Conservation (phyloP, 257 asterid genomes). For the Thymus mandschuricus region DNA sequence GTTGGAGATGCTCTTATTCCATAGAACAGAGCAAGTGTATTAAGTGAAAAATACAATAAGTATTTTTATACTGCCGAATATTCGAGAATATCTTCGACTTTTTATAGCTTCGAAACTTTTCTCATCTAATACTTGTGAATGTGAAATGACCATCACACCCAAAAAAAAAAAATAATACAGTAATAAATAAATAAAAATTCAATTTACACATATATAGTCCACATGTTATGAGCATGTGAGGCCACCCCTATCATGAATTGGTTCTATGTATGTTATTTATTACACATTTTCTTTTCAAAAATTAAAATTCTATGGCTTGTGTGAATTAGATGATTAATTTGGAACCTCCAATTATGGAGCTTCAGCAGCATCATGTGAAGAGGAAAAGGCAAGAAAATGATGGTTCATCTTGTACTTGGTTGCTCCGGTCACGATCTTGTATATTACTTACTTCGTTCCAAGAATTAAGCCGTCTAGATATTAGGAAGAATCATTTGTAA, state of each 20-base stretch:
- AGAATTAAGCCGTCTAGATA: no score
- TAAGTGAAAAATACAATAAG: no score
- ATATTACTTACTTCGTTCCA: no score
- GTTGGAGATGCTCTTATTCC: no score
- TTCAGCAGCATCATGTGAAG: slow-evolving; percentile 25
- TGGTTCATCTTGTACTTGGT: not conserved
- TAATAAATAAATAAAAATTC: no score
- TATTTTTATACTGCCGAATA: not conserved
- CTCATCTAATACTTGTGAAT: not conserved
- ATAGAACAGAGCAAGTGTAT: no score
- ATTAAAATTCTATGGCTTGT: no score
- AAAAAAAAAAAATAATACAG: not conserved
- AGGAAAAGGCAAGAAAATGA: slow-evolving; percentile 1
- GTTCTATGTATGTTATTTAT: no score
- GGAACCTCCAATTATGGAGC: not conserved
- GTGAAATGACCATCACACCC: not conserved
- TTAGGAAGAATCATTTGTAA: no score
- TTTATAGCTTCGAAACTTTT: not conserved
- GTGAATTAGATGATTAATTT: not conserved
- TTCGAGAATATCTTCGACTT: slow-evolving; percentile 1
- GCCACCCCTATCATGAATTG: not conserved
- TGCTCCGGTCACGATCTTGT: not conserved
- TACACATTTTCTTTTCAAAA: no score
- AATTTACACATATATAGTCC: not conserved
- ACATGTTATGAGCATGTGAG: not conserved